Percentiles rank a stretch among this genome's conserved stretches.
Evolutionary conservation across 352 stramenopile species (phyloP).

Genomic region (Pythium phragmiticola): DNA sequence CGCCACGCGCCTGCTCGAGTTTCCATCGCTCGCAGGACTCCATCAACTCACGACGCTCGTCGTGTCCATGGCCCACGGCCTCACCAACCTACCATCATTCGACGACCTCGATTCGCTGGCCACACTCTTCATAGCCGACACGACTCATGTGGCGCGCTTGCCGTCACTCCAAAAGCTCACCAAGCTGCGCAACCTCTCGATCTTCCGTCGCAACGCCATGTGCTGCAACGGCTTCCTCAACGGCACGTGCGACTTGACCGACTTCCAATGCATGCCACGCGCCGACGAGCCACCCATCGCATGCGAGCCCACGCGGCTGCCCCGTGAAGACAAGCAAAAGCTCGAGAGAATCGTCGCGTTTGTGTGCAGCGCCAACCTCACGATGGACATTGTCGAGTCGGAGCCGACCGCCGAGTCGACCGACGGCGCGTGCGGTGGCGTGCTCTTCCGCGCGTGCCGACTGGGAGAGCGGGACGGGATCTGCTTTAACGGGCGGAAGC

Average conservation of each 20-base stretch:
- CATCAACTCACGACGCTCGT: slow-evolving; percentile 4
- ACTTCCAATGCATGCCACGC: slow-evolving; percentile 12
- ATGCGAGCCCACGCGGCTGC: slow-evolving; percentile 8
- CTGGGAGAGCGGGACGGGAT: slow-evolving; percentile 12
- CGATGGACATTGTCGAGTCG: slow-evolving; percentile 13
- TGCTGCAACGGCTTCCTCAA: slow-evolving; percentile 31
- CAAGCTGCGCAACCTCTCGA: slow-evolving; percentile 10
- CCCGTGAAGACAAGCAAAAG: not conserved
- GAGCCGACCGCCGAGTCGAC: slow-evolving; percentile 7
- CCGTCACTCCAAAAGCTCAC: slow-evolving; percentile 14
- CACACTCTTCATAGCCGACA: slow-evolving; percentile 15
- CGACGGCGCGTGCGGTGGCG: slow-evolving; percentile 20
- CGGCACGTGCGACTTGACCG: slow-evolving; percentile 20
- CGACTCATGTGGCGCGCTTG: not conserved
- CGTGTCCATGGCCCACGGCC: slow-evolving; percentile 7
- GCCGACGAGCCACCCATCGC: slow-evolving; percentile 2
- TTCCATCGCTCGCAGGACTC: not conserved
- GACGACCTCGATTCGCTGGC: slow-evolving; percentile 11
- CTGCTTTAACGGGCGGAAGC: slow-evolving; percentile 27
- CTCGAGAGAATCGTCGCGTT: not conserved
- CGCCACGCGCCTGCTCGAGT: not conserved
- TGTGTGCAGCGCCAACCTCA: slow-evolving; percentile 14
- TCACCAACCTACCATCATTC: slow-evolving; percentile 16
- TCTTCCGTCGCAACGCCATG: slow-evolving; percentile 16
- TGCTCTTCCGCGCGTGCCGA: slow-evolving; percentile 20